Conservation (phyloP, 257 asterid species). For the Solanum piurae region DNA sequence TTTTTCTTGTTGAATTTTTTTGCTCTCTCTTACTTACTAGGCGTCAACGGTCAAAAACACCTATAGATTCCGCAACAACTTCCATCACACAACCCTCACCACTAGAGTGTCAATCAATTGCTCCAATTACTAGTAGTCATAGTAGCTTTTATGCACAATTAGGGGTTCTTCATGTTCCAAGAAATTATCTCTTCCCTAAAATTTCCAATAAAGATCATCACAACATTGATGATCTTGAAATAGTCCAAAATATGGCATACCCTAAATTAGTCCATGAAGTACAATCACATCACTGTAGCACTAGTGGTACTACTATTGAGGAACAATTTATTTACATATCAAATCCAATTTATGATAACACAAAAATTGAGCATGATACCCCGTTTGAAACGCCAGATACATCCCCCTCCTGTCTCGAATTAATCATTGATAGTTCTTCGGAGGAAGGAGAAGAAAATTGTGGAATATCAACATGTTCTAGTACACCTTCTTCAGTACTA, state of each 20-base stretch:
- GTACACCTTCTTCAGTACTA: slow-evolving; percentile 20
- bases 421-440: neutral
- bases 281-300: neutral
- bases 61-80: neutral
- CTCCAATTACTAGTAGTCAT: slow-evolving; percentile 18
- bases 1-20: slow-evolving; percentile 45
- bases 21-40: slow-evolving; percentile 38
- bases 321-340: slow-evolving; percentile 32
- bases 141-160: slow-evolving; percentile 26
- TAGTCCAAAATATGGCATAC: neutral
- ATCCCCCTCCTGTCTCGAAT: slow-evolving; percentile 41
- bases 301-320: neutral
- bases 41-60: neutral
- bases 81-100: neutral
- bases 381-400: slow-evolving; percentile 48
- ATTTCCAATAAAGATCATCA: neutral
- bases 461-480: neutral
- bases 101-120: neutral
- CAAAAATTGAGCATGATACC: slow-evolving; percentile 13
- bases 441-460: neutral
- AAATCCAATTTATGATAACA: slow-evolving; percentile 44
- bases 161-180: slow-evolving; percentile 48
- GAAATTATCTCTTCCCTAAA: slow-evolving; percentile 38
- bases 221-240: neutral
- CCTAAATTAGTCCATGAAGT: slow-evolving; percentile 4